Percentiles rank a stretch among this genome's conserved stretches.
Conservation (phyloP, 305 asterid genomes). For the Ilex paraguariensis region DNA sequence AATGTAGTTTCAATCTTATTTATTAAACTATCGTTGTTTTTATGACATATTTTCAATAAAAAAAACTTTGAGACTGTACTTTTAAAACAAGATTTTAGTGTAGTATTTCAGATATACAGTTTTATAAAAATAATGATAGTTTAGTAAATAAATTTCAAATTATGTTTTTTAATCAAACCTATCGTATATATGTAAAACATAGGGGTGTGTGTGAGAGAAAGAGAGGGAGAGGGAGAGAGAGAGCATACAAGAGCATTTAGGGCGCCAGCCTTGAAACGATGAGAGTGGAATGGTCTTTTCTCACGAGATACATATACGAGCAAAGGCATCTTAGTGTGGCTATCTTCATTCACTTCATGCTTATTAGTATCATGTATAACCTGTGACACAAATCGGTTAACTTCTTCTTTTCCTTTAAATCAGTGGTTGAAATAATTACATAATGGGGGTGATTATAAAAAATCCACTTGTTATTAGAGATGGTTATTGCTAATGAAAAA, state of each 20-base stretch:
- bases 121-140: no score
- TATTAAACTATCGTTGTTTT: no score
- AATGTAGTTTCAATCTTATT: no score
- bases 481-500: no score
- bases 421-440: background rate
- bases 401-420: background rate
- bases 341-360: slow-evolving; percentile 20
- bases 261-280: slow-evolving; percentile 73
- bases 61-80: no score
- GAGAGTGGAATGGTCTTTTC: slow-evolving; percentile 50
- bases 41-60: no score
- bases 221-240: background rate
- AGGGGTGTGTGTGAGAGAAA: no score
- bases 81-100: no score
- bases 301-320: slow-evolving; percentile 59
- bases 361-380: slow-evolving; percentile 50
- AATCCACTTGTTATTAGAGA: background rate
- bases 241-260: slow-evolving; percentile 47
- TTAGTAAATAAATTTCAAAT: no score
- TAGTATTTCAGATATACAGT: no score
- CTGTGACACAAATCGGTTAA: slow-evolving; percentile 19
- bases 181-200: no score
- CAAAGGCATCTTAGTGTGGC: slow-evolving; percentile 40
- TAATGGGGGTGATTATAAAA: background rate
- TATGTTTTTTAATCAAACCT: no score